Percentiles rank a stretch among this genome's conserved stretches.
Evolutionary conservation across 345 rosid species (phyloP).

Genomic region (Turritis glabra): DNA sequence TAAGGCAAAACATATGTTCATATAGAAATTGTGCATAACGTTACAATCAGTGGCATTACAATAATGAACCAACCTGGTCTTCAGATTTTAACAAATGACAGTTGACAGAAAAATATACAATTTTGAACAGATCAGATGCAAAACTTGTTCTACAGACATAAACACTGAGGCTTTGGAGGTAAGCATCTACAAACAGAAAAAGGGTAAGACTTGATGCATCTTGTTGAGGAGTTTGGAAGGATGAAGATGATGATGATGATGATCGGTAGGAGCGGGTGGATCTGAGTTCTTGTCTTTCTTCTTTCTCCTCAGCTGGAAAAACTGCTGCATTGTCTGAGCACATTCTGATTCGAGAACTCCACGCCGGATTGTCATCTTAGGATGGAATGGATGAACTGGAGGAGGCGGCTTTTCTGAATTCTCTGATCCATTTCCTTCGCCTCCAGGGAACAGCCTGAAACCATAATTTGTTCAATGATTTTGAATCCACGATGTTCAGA

Average conservation of each 20-base stretch:
- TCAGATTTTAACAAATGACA: constrained; percentile 13
- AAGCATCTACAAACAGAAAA: constrained; percentile 60
- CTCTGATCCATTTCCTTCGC: constrained; percentile 46
- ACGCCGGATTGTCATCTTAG: constrained; percentile 79
- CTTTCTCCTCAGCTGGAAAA: constrained; percentile 88
- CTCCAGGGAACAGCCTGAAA: constrained; percentile 74
- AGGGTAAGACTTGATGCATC: constrained; percentile 75
- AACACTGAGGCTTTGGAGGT: not conserved
- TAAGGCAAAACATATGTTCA: not conserved
- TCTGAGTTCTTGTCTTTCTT: constrained; percentile 60
- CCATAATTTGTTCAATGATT: constrained; percentile 6
- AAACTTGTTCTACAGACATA: constrained; percentile 2
- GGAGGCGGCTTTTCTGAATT: constrained; percentile 63
- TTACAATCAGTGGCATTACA: constrained; percentile 29
- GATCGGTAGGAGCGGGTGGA: constrained; percentile 46
- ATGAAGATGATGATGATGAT: constrained; percentile 50
- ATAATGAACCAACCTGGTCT: constrained; percentile 22
- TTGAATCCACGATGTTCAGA: not conserved
- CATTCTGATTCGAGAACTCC: constrained; percentile 82
- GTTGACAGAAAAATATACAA: constrained; percentile 10
- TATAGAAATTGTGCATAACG: constrained; percentile 1
- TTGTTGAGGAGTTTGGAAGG: constrained; percentile 70
- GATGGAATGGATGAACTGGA: constrained; percentile 92
- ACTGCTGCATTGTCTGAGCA: constrained; percentile 83
- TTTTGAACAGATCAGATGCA: constrained; percentile 18